Evolutionary conservation across 2,329 filamentous ascomycete species (phyloP).

Genomic region (Ambrosiella xylebori): DNA sequence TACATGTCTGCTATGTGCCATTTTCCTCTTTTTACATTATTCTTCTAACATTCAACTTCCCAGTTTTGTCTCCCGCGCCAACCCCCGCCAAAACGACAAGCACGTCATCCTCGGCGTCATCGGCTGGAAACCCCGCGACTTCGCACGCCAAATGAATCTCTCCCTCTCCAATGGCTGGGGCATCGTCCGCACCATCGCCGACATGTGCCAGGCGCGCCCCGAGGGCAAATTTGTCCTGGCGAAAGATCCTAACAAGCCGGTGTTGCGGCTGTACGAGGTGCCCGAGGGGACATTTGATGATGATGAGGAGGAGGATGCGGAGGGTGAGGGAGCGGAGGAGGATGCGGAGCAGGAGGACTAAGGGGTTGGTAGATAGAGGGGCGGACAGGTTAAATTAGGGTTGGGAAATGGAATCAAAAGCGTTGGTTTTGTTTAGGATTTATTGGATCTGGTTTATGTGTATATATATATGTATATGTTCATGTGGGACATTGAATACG

Average conservation of each 20-base stretch:
- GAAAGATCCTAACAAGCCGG: constrained; percentile 93
- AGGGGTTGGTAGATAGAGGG: not conserved
- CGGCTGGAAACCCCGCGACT: constrained; percentile 95
- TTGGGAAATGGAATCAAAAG: no score
- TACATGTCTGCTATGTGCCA: not conserved
- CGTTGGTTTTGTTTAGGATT: constrained; percentile 3
- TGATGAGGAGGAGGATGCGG: constrained; percentile 24
- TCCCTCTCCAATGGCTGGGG: constrained; percentile 96
- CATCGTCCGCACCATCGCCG: constrained; percentile 92
- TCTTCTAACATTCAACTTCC: constrained; percentile 6
- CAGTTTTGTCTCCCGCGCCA: constrained; percentile 87
- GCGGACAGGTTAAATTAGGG: not conserved
- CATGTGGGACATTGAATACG: no score
- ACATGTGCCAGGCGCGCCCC: constrained; percentile 66
- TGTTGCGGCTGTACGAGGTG: constrained; percentile 84
- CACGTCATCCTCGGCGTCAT: constrained; percentile 92
- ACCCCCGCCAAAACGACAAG: constrained; percentile 81
- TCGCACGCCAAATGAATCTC: constrained; percentile 94
- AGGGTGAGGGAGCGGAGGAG: not conserved
- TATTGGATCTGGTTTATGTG: not conserved
- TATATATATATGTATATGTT: no score
- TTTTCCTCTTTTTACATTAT: not conserved
- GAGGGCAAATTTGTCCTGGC: constrained; percentile 69
- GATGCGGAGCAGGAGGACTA: no score
- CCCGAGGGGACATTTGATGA: constrained; percentile 71